Conservation (phyloP, 345 rosid species). For the Populus ilicifolia region DNA sequence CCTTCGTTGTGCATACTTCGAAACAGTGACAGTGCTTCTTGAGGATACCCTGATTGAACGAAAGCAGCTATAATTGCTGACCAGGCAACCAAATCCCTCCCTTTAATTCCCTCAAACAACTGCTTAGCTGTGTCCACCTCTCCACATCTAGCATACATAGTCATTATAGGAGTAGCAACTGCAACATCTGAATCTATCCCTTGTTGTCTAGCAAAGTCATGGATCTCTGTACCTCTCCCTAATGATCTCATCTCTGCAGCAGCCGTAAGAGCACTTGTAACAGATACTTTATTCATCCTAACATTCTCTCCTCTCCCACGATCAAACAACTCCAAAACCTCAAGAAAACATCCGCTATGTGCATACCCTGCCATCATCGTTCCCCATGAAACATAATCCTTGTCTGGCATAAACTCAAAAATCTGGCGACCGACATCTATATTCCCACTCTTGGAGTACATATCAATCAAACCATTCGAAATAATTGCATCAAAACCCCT, state of each 20-base stretch:
- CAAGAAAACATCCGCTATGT: slow-evolving; percentile 33
- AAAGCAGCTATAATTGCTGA: slow-evolving; percentile 50
- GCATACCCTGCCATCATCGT: slow-evolving; percentile 64
- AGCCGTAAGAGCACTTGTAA: slow-evolving; percentile 45
- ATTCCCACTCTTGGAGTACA: slow-evolving; percentile 46
- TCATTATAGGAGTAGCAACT: slow-evolving; percentile 49
- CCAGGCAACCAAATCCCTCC: slow-evolving; percentile 54
- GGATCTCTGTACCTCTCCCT: slow-evolving; percentile 38
- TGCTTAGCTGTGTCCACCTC: slow-evolving; percentile 36
- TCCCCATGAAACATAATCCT: slow-evolving; percentile 41
- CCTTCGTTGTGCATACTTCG: slow-evolving; percentile 40
- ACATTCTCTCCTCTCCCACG: slow-evolving; percentile 26
- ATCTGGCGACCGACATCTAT: slow-evolving; percentile 33
- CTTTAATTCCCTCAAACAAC: slow-evolving; percentile 31
- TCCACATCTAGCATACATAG: slow-evolving; percentile 59
- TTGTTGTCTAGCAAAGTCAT: slow-evolving; percentile 28
- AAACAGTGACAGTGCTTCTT: slow-evolving; percentile 46
- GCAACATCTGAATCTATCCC: slow-evolving; percentile 37
- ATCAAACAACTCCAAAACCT: slow-evolving; percentile 47
- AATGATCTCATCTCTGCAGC: slow-evolving; percentile 44
- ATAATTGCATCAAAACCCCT: slow-evolving; percentile 36
- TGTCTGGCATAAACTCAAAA: slow-evolving; percentile 33
- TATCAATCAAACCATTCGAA: slow-evolving; percentile 52
- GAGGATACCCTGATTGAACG: slow-evolving; percentile 48
- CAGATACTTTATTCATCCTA: slow-evolving; percentile 40